These are phyloP conservation scores for Rubus parviflorus DNA, from an alignment of 306 rosid genomes.

Conservation along the genomic window DNA sequence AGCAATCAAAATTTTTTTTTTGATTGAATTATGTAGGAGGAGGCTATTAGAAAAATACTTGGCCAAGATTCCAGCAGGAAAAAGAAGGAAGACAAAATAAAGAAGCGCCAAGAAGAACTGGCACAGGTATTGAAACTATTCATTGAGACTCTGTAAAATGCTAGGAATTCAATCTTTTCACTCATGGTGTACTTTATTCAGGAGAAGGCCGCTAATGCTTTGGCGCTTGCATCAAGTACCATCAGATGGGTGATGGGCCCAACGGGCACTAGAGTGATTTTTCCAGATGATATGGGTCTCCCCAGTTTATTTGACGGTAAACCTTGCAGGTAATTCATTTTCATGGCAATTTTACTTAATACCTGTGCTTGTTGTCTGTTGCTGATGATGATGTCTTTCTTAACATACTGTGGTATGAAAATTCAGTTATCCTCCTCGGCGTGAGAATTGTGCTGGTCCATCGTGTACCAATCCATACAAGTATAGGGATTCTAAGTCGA, in stretches of 20 bases:
- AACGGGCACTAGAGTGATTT: conserved; percentile 63
- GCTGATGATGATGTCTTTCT: conserved; percentile 17
- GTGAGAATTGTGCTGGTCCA: conserved; percentile 83
- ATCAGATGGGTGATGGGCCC: conserved; percentile 74
- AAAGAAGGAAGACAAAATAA: conserved; percentile 82
- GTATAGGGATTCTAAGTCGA: conserved; percentile 82
- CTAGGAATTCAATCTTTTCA: conserved; percentile 1
- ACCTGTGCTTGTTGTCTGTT: conserved; percentile 2
- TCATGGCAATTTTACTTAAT: conserved; percentile 16
- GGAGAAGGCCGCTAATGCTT: conserved; percentile 88
- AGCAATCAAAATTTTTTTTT: neutral
- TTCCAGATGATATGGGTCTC: conserved; percentile 81
- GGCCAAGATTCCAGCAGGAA: conserved; percentile 97
- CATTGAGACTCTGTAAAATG: neutral
- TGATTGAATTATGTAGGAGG: conserved; percentile 57
- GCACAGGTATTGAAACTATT: conserved; percentile 62
- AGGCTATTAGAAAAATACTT: conserved; percentile 90
- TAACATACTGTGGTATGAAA: conserved; percentile 11
- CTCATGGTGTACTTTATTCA: conserved; percentile 27
- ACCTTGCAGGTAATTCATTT: conserved; percentile 37
- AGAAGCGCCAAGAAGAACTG: conserved; percentile 88
- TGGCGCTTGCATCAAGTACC: conserved; percentile 58
- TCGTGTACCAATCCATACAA: conserved; percentile 73
- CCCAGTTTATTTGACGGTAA: conserved; percentile 59
- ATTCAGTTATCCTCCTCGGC: conserved; percentile 88